These are phyloP conservation scores for Epichloe uncinata DNA, from an alignment of 2,329 filamentous ascomycete genomes.

Conservation along the genomic window DNA sequence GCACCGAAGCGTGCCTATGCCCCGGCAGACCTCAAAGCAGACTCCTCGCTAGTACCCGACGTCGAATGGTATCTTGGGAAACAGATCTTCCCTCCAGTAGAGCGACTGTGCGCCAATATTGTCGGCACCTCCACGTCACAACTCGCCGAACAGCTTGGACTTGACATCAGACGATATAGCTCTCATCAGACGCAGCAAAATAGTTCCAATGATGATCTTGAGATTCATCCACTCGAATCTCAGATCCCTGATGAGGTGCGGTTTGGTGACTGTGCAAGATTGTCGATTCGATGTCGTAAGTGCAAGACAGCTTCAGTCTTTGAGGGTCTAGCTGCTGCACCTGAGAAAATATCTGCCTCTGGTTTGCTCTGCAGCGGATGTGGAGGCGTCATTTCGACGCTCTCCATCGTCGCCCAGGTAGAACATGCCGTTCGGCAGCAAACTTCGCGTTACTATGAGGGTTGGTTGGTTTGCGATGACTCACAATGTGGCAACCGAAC, in stretches of 20 bases:
- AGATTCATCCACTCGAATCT: slow-evolving; percentile 84
- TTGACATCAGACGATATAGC: slow-evolving; percentile 79
- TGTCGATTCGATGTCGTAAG: slow-evolving; percentile 65
- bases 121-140: slow-evolving; percentile 80
- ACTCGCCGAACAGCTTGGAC: slow-evolving; percentile 82
- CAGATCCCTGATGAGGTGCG: slow-evolving; percentile 87
- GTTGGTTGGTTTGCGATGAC: slow-evolving; percentile 84
- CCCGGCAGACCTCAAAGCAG: slow-evolving; percentile 67
- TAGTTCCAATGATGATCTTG: slow-evolving; percentile 43
- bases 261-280: slow-evolving; percentile 66
- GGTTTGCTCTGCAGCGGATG: slow-evolving; percentile 68
- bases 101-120: slow-evolving; percentile 94
- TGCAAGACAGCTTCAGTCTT: slow-evolving; percentile 65
- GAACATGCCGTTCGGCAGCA: slow-evolving; percentile 71
- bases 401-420: slow-evolving; percentile 74
- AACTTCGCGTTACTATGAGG: slow-evolving; percentile 79
- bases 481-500: slow-evolving; percentile 75
- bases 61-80: slow-evolving; percentile 98
- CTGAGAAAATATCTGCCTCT: slow-evolving; percentile 51
- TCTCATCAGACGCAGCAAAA: slow-evolving; percentile 30
- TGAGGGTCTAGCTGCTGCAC: slow-evolving; percentile 54
- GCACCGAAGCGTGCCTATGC: slow-evolving; percentile 83
- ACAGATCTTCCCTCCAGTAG: slow-evolving; percentile 94
- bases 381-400: slow-evolving; percentile 46
- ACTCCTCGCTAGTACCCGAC: slow-evolving; percentile 66